These are phyloP conservation scores for Colletotrichum sp. DNA, from an alignment of 2,329 filamentous ascomycete genomes.

Conservation along the genomic window DNA sequence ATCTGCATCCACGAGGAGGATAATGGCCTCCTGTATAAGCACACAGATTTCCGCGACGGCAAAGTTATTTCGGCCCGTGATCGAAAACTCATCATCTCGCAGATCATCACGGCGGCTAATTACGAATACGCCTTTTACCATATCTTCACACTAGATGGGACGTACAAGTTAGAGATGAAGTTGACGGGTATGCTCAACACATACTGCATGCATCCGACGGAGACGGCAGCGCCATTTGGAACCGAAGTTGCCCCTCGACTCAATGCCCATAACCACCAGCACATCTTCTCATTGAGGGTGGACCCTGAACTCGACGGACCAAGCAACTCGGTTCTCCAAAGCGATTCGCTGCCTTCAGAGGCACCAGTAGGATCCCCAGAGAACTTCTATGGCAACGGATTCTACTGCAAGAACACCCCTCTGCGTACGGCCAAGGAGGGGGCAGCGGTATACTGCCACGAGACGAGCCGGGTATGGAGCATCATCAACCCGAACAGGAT, in stretches of 20 bases:
- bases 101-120: constrained; percentile 78
- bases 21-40: constrained; percentile 76
- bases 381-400: constrained; percentile 78
- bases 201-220: constrained; percentile 41
- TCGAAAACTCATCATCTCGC: constrained; percentile 74
- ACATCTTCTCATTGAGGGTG: constrained; percentile 56
- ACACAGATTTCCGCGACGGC: constrained; percentile 77
- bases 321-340: constrained; percentile 72
- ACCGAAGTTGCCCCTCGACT: constrained; percentile 57
- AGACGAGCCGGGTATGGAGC: constrained; percentile 18
- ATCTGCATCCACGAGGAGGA: constrained; percentile 82
- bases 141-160: constrained; percentile 60
- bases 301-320: constrained; percentile 39
- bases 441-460: constrained; percentile 24
- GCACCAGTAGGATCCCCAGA: constrained; percentile 69
- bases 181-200: constrained; percentile 54
- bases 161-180: constrained; percentile 65
- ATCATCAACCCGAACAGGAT: constrained; percentile 56
- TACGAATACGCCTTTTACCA: constrained; percentile 69
- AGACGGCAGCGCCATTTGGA: constrained; percentile 43
- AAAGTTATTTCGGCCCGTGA: constrained; percentile 72
- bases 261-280: constrained; percentile 61
- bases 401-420: constrained; percentile 48
- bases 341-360: constrained; percentile 66
- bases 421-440: constrained; percentile 26